Base-by-base conservation (phyloP, 805 yeast species). In the Candida nonsorbophila region DNA sequence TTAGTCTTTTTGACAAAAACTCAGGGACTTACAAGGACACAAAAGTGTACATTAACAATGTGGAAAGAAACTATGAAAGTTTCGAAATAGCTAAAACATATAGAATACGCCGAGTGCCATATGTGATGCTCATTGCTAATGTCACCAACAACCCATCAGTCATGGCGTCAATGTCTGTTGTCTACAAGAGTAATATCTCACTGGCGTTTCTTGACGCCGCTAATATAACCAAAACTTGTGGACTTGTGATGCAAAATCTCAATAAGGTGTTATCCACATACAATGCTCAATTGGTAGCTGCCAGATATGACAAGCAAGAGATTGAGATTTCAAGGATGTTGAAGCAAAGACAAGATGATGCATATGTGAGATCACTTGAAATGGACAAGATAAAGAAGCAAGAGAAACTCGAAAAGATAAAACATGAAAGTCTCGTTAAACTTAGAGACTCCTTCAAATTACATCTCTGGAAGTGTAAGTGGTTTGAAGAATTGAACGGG, bases 361-460 rank as follows among this genome's bases (percentile, higher is more conserved):
- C 70, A 3, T 65, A 62, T 38, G 37, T 45, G 25, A 55, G 59
- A 36, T 62, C 69, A 7, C 45, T 65, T 14, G 55, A 67, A 20
- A 63, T 59, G 26, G 92, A 84, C 52, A 66, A 60, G 40, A 41
- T 64, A 23, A 77, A 79, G 44, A 72, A 71, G 44, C 60, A 69
- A 36, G 71, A 66, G 38, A 53, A 52, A 44, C 39, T 31, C 23
- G 42, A 32, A 16, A 24, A 36, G 20, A 20, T 27, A 21, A 14
- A 42, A 25, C n/a, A 18, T 22, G 29, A 53, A 43, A 35, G 36
- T 13, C 15, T 24, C 14, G 35, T 40, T 15, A 18, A 24, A n/a
- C 31, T 14, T 14, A 25, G 24, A 25, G 28, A 24, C 11, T 20
- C 19, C 22, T 36, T 31, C 32, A 32, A 37, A 18, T 27, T 27